Conservation (phyloP, 108 stramenopile species). For the Pelagomonas calceolata region DNA sequence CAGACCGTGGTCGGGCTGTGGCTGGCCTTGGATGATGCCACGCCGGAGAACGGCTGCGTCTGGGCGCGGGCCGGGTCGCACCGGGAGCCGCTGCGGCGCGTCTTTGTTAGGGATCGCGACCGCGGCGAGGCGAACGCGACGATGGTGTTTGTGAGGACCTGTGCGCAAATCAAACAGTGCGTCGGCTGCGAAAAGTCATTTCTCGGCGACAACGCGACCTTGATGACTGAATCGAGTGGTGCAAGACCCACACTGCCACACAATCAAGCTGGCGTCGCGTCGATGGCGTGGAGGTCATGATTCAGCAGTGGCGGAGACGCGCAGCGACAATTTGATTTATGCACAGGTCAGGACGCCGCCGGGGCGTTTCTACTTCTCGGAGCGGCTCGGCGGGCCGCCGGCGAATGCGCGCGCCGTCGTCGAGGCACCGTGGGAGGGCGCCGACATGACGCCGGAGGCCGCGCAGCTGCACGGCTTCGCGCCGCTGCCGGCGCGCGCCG, state of each 20-base stretch:
- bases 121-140: neutral
- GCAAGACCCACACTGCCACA: no score
- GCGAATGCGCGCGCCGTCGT: neutral
- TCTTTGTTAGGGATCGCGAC: conserved; percentile 1
- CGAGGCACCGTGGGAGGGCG: neutral
- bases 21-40: conserved; percentile 81
- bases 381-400: neutral
- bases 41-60: conserved; percentile 78
- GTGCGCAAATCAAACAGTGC: no score
- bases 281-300: no score
- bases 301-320: no score
- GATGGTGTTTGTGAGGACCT: neutral
- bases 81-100: conserved; percentile 45
- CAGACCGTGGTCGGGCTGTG: conserved; percentile 82
- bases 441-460: neutral
- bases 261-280: no score
- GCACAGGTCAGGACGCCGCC: no score
- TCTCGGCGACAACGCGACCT: no score
- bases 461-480: neutral
- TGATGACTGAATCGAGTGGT: no score
- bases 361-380: no score
- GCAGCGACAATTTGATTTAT: no score
- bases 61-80: conserved; percentile 81
- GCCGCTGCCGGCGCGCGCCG: conserved; percentile 24
- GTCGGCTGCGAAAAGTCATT: no score